Conservation (phyloP, 148 eudicot genomes). For the Rhododendron griersonianum region DNA sequence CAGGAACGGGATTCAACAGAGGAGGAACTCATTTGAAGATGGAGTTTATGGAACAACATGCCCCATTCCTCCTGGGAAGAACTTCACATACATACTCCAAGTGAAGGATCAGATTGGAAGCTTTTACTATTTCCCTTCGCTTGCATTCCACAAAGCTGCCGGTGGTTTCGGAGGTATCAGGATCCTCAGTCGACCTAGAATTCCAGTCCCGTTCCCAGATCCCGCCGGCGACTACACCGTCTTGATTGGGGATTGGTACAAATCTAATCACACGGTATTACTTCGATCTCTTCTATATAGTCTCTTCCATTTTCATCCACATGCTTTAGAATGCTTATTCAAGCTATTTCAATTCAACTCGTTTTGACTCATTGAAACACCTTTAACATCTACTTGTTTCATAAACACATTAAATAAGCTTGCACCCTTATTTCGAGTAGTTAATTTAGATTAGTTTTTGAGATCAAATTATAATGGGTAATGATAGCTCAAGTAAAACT, state of each 20-base stretch:
- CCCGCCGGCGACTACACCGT: slow-evolving; percentile 82
- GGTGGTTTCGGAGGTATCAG: slow-evolving; percentile 92
- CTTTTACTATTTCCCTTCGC: slow-evolving; percentile 93
- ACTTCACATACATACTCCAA: slow-evolving; percentile 91
- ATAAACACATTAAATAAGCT: neutral
- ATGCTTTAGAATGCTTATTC: neutral
- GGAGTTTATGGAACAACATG: slow-evolving; percentile 96
- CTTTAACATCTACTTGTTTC: neutral
- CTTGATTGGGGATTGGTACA: slow-evolving; percentile 95
- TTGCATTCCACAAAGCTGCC: slow-evolving; percentile 88
- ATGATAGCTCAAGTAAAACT: neutral
- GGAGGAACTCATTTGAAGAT: slow-evolving; percentile 84
- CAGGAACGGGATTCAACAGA: slow-evolving; percentile 88
- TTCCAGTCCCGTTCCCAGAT: slow-evolving; percentile 76
- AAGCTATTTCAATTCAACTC: neutral
- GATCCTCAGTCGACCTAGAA: slow-evolving; percentile 79
- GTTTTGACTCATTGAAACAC: neutral
- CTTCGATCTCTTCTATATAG: neutral
- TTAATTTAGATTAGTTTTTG: too few species aligned
- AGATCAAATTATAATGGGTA: neutral
- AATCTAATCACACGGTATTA: slow-evolving; percentile 75
- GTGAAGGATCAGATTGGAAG: slow-evolving; percentile 97
- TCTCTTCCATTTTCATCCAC: neutral
- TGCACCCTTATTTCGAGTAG: neutral
- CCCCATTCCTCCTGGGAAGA: slow-evolving; percentile 91